Conservation (phyloP, 306 rosid species). For the Cucumis melo region DNA sequence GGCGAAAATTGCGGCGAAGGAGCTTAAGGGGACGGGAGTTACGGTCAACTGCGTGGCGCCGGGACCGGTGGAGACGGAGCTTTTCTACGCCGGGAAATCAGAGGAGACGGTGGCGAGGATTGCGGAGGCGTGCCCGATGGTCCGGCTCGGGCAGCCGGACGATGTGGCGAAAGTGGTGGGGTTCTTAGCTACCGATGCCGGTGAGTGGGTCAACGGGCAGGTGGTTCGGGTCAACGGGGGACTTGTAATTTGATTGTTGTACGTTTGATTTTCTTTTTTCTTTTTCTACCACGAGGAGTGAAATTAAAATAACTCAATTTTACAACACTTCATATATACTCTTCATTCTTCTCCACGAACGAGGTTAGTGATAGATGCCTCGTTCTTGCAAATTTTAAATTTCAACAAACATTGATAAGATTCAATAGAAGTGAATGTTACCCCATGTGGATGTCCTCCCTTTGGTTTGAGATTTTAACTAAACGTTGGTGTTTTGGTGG, state of each 20-base stretch:
- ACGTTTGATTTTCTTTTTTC: too few species aligned
- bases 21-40: constrained; percentile 31
- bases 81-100: constrained; percentile 26
- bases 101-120: constrained; percentile 19
- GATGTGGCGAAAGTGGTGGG: constrained; percentile 37
- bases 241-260: not conserved
- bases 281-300: too few species aligned
- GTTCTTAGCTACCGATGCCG: constrained; percentile 28
- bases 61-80: constrained; percentile 34
- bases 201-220: constrained; percentile 50
- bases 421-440: too few species aligned
- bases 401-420: too few species aligned
- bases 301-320: too few species aligned
- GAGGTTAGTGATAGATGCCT: too few species aligned
- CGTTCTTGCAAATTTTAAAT: too few species aligned
- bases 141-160: constrained; percentile 26
- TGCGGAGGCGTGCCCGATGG: constrained; percentile 11
- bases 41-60: constrained; percentile 56
- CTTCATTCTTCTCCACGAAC: too few species aligned
- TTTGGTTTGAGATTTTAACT: too few species aligned
- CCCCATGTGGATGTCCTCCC: too few species aligned
- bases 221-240: constrained; percentile 44
- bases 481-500: too few species aligned
- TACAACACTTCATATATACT: too few species aligned
- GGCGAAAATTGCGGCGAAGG: constrained; percentile 41